Conservation (phyloP, 2,329 filamentous ascomycete species). For the Colletotrichum abscissum region DNA sequence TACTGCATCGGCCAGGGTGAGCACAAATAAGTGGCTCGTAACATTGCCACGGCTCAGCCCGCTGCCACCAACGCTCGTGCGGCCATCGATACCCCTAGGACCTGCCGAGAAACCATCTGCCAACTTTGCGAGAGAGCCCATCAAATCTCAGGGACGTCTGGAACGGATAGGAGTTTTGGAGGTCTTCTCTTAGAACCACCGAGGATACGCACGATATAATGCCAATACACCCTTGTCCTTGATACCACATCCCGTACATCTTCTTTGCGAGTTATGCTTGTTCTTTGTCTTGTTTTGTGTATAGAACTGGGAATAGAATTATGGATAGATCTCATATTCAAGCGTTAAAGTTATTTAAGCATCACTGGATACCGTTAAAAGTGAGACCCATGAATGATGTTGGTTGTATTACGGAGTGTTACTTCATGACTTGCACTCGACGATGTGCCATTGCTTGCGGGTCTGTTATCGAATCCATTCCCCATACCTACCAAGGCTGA, state of each 20-base stretch:
- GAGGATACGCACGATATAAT: conserved; percentile 26
- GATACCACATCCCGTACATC: conserved; percentile 19
- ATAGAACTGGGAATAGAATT: conserved; percentile 3
- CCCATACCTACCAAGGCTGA: background rate
- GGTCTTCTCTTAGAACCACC: conserved; percentile 20
- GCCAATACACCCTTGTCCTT: conserved; percentile 20
- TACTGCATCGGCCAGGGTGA: conserved; percentile 50
- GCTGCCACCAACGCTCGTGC: background rate
- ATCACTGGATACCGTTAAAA: too few relatives aligned
- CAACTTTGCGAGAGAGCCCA: conserved; percentile 23
- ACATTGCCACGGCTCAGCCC: background rate
- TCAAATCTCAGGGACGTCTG: conserved; percentile 27
- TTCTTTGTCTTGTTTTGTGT: conserved; percentile 3
- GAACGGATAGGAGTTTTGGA: conserved; percentile 29
- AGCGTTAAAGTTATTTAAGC: background rate
- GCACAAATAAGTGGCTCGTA: conserved; percentile 11
- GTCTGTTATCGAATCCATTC: background rate
- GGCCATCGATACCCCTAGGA: background rate
- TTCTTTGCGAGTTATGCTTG: conserved; percentile 25
- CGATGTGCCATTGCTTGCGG: background rate
- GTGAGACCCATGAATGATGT: background rate
- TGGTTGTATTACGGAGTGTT: too few relatives aligned
- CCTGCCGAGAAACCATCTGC: conserved; percentile 1
- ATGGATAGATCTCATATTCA: conserved; percentile 6
- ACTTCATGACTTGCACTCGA: background rate